Evolutionary conservation across 2,329 filamentous ascomycete genomes (phyloP).

Genomic region (Beauveria caledonica): DNA sequence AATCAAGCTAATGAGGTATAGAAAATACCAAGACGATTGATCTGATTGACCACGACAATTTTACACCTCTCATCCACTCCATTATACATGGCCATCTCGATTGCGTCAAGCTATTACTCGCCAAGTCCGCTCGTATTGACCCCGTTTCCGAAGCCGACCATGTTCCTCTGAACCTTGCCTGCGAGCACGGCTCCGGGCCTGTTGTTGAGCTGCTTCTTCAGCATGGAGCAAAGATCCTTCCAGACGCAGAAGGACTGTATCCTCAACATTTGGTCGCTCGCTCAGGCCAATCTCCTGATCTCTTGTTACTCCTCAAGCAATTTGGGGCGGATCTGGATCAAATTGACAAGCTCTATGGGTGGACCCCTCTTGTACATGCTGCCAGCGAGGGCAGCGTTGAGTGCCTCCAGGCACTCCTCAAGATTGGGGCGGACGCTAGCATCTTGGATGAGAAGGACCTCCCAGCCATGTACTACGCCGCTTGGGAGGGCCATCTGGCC

Average conservation of each 20-base stretch:
- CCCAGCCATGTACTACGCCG: constrained; percentile 95
- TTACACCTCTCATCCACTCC: constrained; percentile 88
- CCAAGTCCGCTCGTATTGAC: constrained; percentile 74
- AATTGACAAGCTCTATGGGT: constrained; percentile 90
- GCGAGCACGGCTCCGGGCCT: constrained; percentile 79
- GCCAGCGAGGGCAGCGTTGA: constrained; percentile 92
- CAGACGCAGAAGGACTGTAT: constrained; percentile 91
- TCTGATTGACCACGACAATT: constrained; percentile 91
- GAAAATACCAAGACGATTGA: constrained; percentile 70
- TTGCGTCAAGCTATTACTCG: constrained; percentile 72
- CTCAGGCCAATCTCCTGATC: constrained; percentile 71
- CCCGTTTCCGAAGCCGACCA: constrained; percentile 82
- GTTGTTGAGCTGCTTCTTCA: constrained; percentile 81
- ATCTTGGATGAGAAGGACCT: constrained; percentile 87
- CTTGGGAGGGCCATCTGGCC: constrained; percentile 92
- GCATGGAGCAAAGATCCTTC: constrained; percentile 71
- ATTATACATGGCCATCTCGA: constrained; percentile 80
- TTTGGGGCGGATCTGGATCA: constrained; percentile 89
- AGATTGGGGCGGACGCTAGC: constrained; percentile 68
- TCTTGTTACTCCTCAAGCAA: constrained; percentile 71
- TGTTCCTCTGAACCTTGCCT: constrained; percentile 88
- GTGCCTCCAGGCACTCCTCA: constrained; percentile 73
- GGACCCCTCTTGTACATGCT: constrained; percentile 93
- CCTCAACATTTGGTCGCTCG: constrained; percentile 95
- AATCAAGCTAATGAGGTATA: constrained; percentile 21